These are phyloP conservation scores for Sugiyamaella boreocaroliniensis DNA, from an alignment of 805 yeast species.

Conservation along the genomic window DNA sequence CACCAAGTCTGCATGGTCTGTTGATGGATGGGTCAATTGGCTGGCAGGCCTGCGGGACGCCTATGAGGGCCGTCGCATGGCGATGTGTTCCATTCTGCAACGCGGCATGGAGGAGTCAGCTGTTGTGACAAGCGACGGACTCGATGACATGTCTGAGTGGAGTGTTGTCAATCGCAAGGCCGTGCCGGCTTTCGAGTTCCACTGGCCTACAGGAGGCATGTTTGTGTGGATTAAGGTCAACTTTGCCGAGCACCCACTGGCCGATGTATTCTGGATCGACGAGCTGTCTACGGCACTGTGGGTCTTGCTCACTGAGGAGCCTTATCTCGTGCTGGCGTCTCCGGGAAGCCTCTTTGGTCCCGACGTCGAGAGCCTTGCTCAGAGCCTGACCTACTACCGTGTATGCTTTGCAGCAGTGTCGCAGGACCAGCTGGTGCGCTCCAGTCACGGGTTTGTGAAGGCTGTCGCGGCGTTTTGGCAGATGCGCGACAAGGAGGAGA, in stretches of 20 bases:
- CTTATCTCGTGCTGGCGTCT: conserved; percentile 10
- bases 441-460: conserved; percentile 10
- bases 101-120: conserved; percentile 34
- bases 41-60: conserved; percentile 62
- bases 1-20: conserved; percentile 6
- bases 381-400: conserved; percentile 9
- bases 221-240: conserved; percentile 47
- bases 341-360: conserved; percentile 17
- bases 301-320: conserved; percentile 10
- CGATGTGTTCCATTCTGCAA: conserved; percentile 66
- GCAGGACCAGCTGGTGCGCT: conserved; percentile 8
- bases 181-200: conserved; percentile 7
- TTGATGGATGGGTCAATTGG: conserved; percentile 63
- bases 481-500: conserved; percentile 6
- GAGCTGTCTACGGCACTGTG: conserved; percentile 16
- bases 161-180: conserved; percentile 1
- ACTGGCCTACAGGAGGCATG: conserved; percentile 45
- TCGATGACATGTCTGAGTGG: conserved; percentile 20
- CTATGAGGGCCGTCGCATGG: conserved; percentile 80
- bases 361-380: conserved; percentile 3
- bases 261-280: conserved; percentile 1
- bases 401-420: conserved; percentile 19
- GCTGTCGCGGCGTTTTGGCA: conserved; percentile 14
- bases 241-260: conserved; percentile 40
- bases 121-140: conserved; percentile 14